Conservation (phyloP, 805 yeast genomes). For the Wickerhamiella sergipiensis region DNA sequence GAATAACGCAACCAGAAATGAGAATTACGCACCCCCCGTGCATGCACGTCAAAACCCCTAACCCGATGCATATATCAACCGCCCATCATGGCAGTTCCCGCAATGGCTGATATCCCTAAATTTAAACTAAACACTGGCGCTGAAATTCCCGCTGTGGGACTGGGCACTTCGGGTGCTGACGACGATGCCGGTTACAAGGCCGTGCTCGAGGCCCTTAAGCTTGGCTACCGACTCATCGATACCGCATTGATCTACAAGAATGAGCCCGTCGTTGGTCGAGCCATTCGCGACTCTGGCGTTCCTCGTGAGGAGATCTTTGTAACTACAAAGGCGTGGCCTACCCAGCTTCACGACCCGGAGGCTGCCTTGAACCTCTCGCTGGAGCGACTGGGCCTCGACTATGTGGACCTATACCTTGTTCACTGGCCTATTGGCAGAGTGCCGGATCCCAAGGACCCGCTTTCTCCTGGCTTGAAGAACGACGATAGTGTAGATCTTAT, state of each 20-base stretch:
- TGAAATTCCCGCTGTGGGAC: constrained; percentile 50
- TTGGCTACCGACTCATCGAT: constrained; percentile 62
- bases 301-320: constrained; percentile 41
- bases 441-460: constrained; percentile 24
- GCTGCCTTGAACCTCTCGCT: constrained; percentile 40
- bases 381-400: constrained; percentile 38
- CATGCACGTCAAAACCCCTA: too few relatives aligned
- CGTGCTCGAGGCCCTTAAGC: constrained; percentile 45
- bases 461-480: constrained; percentile 15
- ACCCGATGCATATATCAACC: too few relatives aligned
- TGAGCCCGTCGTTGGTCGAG: constrained; percentile 54
- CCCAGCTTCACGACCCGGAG: constrained; percentile 27
- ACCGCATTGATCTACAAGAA: constrained; percentile 59
- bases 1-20: too few relatives aligned
- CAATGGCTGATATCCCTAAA: constrained; percentile 10
- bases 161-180: constrained; percentile 49
- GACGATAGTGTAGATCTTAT: constrained; percentile 25
- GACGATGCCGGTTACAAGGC: constrained; percentile 34
- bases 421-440: constrained; percentile 46
- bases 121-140: constrained; percentile 44
- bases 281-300: constrained; percentile 28
- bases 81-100: neutral
- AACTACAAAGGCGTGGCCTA: constrained; percentile 50
- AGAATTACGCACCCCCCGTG: too few relatives aligned
- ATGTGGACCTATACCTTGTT: constrained; percentile 50